Percentiles rank a stretch among this genome's conserved stretches.
Conservation (phyloP, 2,329 filamentous ascomycete species). For the Fusarium clavum region DNA sequence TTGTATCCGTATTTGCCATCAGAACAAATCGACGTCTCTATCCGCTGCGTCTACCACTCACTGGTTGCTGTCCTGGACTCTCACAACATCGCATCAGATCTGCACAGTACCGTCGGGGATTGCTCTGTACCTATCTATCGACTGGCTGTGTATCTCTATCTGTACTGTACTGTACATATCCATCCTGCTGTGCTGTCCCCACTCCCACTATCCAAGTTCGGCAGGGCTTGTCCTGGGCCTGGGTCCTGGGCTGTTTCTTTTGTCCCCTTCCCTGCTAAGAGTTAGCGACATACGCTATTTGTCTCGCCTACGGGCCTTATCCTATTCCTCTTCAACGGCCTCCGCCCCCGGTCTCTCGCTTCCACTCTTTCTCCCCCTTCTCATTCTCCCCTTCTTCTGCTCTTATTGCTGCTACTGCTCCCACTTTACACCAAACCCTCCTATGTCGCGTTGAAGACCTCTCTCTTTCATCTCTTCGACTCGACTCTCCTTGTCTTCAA, state of each 20-base stretch:
- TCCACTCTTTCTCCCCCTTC: constrained; percentile 26
- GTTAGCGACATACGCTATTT: constrained; percentile 33
- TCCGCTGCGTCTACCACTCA: not conserved
- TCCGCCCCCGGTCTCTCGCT: constrained; percentile 40
- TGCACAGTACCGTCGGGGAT: constrained; percentile 27
- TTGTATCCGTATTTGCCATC: not conserved
- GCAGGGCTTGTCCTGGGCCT: constrained; percentile 20
- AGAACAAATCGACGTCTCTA: constrained; percentile 5
- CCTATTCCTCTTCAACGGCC: constrained; percentile 44
- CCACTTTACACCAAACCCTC: constrained; percentile 17
- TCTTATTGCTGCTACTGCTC: constrained; percentile 15
- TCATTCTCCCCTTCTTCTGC: constrained; percentile 20
- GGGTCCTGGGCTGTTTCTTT: constrained; percentile 9
- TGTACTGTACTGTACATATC: not conserved
- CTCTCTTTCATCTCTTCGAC: constrained; percentile 24
- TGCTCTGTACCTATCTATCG: constrained; percentile 1
- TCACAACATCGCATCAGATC: constrained; percentile 9
- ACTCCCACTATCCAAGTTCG: constrained; percentile 10
- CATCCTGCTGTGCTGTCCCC: constrained; percentile 5
- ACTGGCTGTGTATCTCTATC: not conserved
- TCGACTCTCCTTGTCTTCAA: constrained; percentile 19
- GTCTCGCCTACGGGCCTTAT: constrained; percentile 19
- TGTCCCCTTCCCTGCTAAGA: constrained; percentile 23
- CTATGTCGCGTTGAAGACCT: constrained; percentile 39
- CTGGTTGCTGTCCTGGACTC: constrained; percentile 25